Evolutionary conservation across 2,329 filamentous ascomycete species (phyloP), one percentile per base, ranked within the genome.

Genomic region (Aspergillus japonicus): DNA sequence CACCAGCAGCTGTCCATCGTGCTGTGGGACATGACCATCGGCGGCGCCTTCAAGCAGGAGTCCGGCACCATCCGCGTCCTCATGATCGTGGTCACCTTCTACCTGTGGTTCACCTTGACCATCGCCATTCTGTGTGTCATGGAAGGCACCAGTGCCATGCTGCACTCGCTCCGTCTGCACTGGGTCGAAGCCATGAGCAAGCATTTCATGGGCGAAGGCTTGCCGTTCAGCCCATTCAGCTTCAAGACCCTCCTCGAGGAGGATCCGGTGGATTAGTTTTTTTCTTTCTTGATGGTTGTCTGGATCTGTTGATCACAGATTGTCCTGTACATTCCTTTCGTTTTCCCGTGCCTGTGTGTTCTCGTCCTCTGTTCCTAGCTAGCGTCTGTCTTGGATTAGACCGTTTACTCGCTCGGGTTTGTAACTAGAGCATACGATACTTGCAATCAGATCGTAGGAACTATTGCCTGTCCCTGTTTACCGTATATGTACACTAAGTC

Each of bases 111-210:
- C 78, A 85, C 87, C 70, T 85, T 98, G 56, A 91, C 89, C 1
- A 84, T 92, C 59, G 84, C 84, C 5, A 89, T 97, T 66, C 81
- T 97, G 59, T 94, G 95, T 68, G 87, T 95, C 69, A 97, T 97
- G 93, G 93, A 97, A 76, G 93, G 93, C 65, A 96, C 94, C 33
- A 94, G 90, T 78, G 93, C 93, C 69, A 97, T 97, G 93, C 83
- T 96, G 80, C 92, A 96, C 80, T 91, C 89, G 62, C 84, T 97
- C 68, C 86, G 93, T 82, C 81, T 97, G 72, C 93, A 96, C 69
- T 97, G 93, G 93, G 93, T 97, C 64, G 94, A 97, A 78, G 94
- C 93, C 19, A 97, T 97, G 87, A 96, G 91, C 80, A 96, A 96
- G 82, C 94, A 96, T 82, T 96, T 96, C 77, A 88, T 96, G 74